phyloP scores from a whole-genome alignment of 495 filamentous ascomycete species.

The Penicillium maclennaniae region DNA sequence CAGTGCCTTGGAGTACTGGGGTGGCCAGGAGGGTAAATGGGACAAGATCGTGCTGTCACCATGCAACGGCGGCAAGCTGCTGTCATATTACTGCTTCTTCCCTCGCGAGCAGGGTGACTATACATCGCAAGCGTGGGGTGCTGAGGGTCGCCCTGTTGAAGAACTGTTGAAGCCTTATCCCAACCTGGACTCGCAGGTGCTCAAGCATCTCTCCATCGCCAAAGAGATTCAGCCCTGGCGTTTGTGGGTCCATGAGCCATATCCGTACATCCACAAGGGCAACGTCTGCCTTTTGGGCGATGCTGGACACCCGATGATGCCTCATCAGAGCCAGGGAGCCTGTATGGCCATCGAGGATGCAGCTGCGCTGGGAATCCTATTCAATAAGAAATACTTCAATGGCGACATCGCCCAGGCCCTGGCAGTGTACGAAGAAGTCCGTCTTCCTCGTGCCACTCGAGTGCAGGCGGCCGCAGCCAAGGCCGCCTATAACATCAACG shows the following conservation, averaged over 20 bases:
- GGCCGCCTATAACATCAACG: slow-evolving; percentile 48
- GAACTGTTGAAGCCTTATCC: slow-evolving; percentile 45
- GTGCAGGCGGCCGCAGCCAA: slow-evolving; percentile 45
- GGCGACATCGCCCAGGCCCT: slow-evolving; percentile 39
- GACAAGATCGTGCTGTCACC: slow-evolving; percentile 50
- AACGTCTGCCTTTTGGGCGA: slow-evolving; percentile 39
- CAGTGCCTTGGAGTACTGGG: slow-evolving; percentile 48
- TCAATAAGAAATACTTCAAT: slow-evolving; percentile 38
- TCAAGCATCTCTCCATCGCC: slow-evolving; percentile 36
- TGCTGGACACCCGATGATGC: slow-evolving; percentile 49
- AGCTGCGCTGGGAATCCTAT: slow-evolving; percentile 44
- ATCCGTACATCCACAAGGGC: slow-evolving; percentile 31
- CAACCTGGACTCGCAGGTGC: slow-evolving; percentile 38
- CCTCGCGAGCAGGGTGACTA: slow-evolving; percentile 41
- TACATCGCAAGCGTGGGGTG: slow-evolving; percentile 39
- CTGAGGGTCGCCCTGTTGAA: slow-evolving; percentile 33
- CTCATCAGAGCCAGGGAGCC: slow-evolving; percentile 49
- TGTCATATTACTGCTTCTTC: slow-evolving; percentile 52
- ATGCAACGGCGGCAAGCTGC: slow-evolving; percentile 43
- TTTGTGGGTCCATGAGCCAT: slow-evolving; percentile 48
- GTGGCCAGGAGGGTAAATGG: slow-evolving; percentile 45
- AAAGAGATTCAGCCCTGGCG: slow-evolving; percentile 48
- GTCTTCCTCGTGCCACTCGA: slow-evolving; percentile 39
- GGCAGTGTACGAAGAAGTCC: slow-evolving; percentile 41
- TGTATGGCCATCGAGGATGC: slow-evolving; percentile 52